Evolutionary conservation across 2,329 filamentous ascomycete genomes (phyloP).

Genomic region (Lojkania enalia): DNA sequence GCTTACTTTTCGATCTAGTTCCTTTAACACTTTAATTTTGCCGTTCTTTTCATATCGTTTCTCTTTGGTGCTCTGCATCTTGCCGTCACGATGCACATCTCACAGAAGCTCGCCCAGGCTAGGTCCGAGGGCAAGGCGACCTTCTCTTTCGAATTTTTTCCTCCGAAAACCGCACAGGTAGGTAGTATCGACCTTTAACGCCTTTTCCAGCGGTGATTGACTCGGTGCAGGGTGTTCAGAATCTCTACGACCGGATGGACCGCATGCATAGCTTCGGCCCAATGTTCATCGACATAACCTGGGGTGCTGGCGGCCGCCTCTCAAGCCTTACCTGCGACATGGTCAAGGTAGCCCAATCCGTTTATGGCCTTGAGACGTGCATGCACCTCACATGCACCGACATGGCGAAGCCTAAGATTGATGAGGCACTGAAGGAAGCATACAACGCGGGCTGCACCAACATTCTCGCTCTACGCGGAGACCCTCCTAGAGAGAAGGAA

Average conservation of each 20-base stretch:
- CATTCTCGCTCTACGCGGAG: slow-evolving; percentile 89
- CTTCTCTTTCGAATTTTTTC: slow-evolving; percentile 99
- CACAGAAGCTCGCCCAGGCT: slow-evolving; percentile 83
- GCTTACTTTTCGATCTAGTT: neutral
- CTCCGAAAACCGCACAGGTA: slow-evolving; percentile 87
- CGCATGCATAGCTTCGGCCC: slow-evolving; percentile 95
- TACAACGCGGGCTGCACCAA: slow-evolving; percentile 97
- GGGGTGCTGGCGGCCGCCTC: slow-evolving; percentile 91
- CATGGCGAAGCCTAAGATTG: slow-evolving; percentile 91
- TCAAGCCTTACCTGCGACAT: slow-evolving; percentile 96
- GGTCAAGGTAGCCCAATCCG: slow-evolving; percentile 92
- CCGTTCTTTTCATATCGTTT: slow-evolving; percentile 7
- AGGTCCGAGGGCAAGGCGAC: slow-evolving; percentile 78
- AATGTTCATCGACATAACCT: slow-evolving; percentile 97
- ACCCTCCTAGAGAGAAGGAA: slow-evolving; percentile 90
- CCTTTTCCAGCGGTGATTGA: slow-evolving; percentile 16
- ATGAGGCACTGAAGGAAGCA: slow-evolving; percentile 81
- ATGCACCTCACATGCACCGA: slow-evolving; percentile 99
- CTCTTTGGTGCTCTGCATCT: slow-evolving; percentile 4
- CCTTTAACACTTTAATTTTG: slow-evolving; percentile 7
- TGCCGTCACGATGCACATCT: slow-evolving; percentile 81
- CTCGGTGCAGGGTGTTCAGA: slow-evolving; percentile 75
- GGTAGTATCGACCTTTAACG: slow-evolving; percentile 2
- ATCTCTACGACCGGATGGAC: slow-evolving; percentile 99
- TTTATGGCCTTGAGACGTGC: slow-evolving; percentile 95